Percentiles rank a stretch among this genome's conserved stretches.
Conservation (phyloP, 108 stramenopile genomes). For the Nitzschia sp. region DNA sequence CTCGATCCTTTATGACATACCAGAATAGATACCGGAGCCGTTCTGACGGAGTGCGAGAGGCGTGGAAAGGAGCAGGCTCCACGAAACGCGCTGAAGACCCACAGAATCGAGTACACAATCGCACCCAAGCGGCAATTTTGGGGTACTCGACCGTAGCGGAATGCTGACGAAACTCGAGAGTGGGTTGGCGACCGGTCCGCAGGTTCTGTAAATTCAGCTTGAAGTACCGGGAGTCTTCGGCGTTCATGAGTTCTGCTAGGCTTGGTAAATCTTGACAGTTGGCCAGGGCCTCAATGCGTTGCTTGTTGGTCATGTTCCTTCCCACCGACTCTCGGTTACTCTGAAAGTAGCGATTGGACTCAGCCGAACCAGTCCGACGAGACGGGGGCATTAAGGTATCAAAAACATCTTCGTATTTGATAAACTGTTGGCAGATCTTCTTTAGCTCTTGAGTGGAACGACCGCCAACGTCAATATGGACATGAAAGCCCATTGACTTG, state of each 20-base stretch:
- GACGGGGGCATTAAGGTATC: constrained; percentile 63
- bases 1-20: constrained; percentile 57
- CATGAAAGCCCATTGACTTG: constrained; percentile 55
- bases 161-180: constrained; percentile 75
- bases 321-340: constrained; percentile 41
- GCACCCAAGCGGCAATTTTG: constrained; percentile 54
- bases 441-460: constrained; percentile 37
- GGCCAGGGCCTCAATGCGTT: constrained; percentile 32
- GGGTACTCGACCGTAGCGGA: constrained; percentile 45
- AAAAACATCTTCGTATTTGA: constrained; percentile 68
- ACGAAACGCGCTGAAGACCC: constrained; percentile 26
- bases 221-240: constrained; percentile 37
- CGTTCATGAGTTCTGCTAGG: constrained; percentile 44
- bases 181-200: constrained; percentile 39
- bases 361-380: constrained; percentile 37
- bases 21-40: constrained; percentile 59
- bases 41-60: constrained; percentile 30
- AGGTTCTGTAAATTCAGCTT: constrained; percentile 71
- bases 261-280: constrained; percentile 30
- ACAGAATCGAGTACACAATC: constrained; percentile 50
- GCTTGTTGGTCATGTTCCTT: constrained; percentile 20
- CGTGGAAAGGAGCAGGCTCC: constrained; percentile 30
- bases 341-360: constrained; percentile 36
- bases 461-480: constrained; percentile 51
- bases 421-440: constrained; percentile 64